A percentile compares a stretch with the other conserved stretches of the same genome.
Conservation (phyloP, 306 rosid genomes). For the Fragaria ananassa region DNA sequence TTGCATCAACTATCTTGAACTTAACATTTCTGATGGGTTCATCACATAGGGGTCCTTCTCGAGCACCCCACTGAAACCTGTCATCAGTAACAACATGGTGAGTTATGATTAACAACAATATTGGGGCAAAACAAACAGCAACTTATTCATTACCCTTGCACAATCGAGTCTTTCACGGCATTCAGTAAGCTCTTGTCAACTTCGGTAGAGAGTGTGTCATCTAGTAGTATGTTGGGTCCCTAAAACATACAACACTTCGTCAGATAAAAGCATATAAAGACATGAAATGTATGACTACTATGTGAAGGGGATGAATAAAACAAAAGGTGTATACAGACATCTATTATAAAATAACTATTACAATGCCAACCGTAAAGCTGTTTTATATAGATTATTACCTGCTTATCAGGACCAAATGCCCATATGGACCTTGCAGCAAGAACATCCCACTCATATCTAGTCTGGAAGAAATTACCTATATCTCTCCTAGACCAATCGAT, state of each 20-base stretch:
- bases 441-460: constrained; percentile 92
- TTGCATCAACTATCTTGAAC: constrained; percentile 99
- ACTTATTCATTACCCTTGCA: constrained; percentile 72
- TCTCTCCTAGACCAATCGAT: constrained; percentile 89
- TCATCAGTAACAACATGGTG: constrained; percentile 22
- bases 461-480: constrained; percentile 93
- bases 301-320: not conserved
- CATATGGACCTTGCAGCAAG: constrained; percentile 97
- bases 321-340: not conserved
- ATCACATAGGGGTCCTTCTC: constrained; percentile 98
- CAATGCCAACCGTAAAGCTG: not conserved
- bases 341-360: not conserved
- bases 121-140: not conserved
- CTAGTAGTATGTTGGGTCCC: constrained; percentile 95
- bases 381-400: constrained; percentile 40
- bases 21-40: constrained; percentile 96
- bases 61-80: constrained; percentile 99
- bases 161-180: constrained; percentile 94
- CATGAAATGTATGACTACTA: not conserved
- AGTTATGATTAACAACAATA: constrained; percentile 11
- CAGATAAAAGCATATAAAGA: constrained; percentile 12
- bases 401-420: constrained; percentile 99
- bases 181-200: constrained; percentile 81
- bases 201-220: constrained; percentile 92
- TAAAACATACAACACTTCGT: constrained; percentile 27